These are phyloP conservation scores for Helenozyma rhizophorensis DNA, from an alignment of 805 yeast species.

Conservation along the genomic window DNA sequence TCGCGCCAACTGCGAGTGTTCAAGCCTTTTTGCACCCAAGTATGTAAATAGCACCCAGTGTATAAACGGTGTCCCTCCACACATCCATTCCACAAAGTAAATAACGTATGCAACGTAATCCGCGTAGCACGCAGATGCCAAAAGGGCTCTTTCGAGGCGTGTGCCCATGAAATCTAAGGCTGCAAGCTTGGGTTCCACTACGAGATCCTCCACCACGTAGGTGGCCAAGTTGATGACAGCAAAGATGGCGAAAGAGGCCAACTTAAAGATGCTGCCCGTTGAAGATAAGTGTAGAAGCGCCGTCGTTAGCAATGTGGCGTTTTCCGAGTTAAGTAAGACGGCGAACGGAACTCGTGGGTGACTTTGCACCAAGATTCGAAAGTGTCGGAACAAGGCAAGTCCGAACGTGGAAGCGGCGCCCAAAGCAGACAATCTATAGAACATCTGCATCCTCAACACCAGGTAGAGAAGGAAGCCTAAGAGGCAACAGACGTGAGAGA, in stretches of 20 bases:
- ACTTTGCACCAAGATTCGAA: constrained; percentile 3
- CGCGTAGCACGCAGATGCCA: constrained; percentile 10
- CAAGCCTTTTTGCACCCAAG: constrained; percentile 12
- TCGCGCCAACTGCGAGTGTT: constrained; percentile 12
- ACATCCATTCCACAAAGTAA: constrained; percentile 8
- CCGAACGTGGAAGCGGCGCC: constrained; percentile 13
- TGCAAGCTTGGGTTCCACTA: constrained; percentile 9
- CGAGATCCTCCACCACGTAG: constrained; percentile 13
- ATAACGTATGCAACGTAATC: constrained; percentile 11
- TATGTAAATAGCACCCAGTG: constrained; percentile 12
- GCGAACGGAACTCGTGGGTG: constrained; percentile 15
- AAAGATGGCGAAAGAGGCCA: constrained; percentile 24
- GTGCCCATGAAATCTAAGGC: constrained; percentile 11
- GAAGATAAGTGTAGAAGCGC: constrained; percentile 20
- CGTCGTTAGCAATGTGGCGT: constrained; percentile 21
- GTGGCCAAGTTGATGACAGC: constrained; percentile 24
- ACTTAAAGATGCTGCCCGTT: constrained; percentile 15
- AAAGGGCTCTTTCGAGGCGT: constrained; percentile 12
- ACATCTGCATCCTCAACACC: constrained; percentile 1
- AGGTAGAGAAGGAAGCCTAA: constrained; percentile 7
- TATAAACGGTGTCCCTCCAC: constrained; percentile 8
- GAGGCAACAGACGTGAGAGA: constrained; percentile 10
- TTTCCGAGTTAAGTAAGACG: constrained; percentile 24
- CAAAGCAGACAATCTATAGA: constrained; percentile 9
- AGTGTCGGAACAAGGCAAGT: constrained; percentile 10